Percentiles rank a stretch among this genome's conserved stretches.
These are phyloP conservation scores for Talaromyces sp. DNA, from an alignment of 2,329 filamentous ascomycete genomes.

Conservation along the genomic window DNA sequence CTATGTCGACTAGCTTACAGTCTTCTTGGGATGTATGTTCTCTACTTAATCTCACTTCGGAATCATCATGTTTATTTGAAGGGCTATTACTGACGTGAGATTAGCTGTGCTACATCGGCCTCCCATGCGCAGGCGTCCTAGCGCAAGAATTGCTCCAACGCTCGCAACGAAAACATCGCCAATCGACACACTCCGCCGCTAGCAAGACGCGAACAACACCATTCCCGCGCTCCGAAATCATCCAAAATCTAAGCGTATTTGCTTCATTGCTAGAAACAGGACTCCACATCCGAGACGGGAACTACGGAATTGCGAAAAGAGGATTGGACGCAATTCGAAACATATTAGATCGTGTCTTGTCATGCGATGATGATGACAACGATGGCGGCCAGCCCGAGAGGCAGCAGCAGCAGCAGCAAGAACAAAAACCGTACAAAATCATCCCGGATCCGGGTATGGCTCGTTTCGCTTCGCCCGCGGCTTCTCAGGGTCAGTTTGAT, in stretches of 20 bases:
- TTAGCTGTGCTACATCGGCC: constrained; percentile 24
- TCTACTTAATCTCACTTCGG: background rate
- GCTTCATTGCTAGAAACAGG: constrained; percentile 20
- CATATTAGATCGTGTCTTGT: constrained; percentile 22
- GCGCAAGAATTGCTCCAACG: constrained; percentile 25
- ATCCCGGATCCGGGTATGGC: background rate
- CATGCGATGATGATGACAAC: constrained; percentile 2
- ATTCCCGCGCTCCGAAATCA: constrained; percentile 23
- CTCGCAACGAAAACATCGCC: constrained; percentile 17
- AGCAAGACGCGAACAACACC: background rate
- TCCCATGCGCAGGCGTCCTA: constrained; percentile 25
- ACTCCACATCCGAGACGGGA: constrained; percentile 17
- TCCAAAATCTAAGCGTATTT: constrained; percentile 26
- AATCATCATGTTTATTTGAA: background rate
- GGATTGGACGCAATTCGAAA: constrained; percentile 20
- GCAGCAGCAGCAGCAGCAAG: background rate
- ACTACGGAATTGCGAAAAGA: constrained; percentile 17
- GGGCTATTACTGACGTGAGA: background rate
- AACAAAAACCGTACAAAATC: background rate
- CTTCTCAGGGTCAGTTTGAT: background rate
- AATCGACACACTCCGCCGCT: background rate
- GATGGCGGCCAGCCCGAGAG: background rate
- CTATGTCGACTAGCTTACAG: background rate
- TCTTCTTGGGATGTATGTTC: constrained; percentile 14
- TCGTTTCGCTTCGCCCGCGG: background rate